These are phyloP conservation scores for Pittosporum tobira DNA, from an alignment of 129 eudicot species.

Conservation along the genomic window DNA sequence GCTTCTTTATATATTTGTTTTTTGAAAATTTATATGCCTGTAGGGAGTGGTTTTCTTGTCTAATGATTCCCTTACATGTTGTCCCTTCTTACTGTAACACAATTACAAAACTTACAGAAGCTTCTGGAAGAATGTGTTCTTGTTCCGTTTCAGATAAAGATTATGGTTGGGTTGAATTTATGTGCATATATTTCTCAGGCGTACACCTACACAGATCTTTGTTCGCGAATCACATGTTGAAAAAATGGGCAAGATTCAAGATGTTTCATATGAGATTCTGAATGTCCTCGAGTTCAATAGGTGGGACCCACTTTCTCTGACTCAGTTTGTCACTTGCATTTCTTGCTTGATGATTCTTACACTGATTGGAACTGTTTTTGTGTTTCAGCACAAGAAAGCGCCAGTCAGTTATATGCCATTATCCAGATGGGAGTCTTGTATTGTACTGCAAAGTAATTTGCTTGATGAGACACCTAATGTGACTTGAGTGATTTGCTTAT, in stretches of 20 bases:
- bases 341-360: constrained; percentile 8
- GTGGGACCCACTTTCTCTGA: constrained; percentile 25
- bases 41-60: not conserved
- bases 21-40: constrained; percentile 12
- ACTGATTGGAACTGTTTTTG: constrained; percentile 8
- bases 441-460: constrained; percentile 82
- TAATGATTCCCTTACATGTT: not conserved
- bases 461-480: constrained; percentile 13
- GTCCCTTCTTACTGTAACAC: too few species aligned
- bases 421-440: constrained; percentile 85
- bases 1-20: too few species aligned
- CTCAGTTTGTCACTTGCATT: constrained; percentile 1
- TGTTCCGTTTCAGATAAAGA: too few species aligned
- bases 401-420: constrained; percentile 95
- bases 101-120: too few species aligned
- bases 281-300: constrained; percentile 95
- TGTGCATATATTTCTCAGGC: constrained; percentile 38
- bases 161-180: not conserved
- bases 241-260: constrained; percentile 80
- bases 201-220: constrained; percentile 82
- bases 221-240: constrained; percentile 96
- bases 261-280: constrained; percentile 71
- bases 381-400: constrained; percentile 86
- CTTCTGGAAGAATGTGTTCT: too few species aligned
- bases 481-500: constrained; percentile 9